Conservation (phyloP, 208 protist genomes). For the Trypanosoma mega region DNA sequence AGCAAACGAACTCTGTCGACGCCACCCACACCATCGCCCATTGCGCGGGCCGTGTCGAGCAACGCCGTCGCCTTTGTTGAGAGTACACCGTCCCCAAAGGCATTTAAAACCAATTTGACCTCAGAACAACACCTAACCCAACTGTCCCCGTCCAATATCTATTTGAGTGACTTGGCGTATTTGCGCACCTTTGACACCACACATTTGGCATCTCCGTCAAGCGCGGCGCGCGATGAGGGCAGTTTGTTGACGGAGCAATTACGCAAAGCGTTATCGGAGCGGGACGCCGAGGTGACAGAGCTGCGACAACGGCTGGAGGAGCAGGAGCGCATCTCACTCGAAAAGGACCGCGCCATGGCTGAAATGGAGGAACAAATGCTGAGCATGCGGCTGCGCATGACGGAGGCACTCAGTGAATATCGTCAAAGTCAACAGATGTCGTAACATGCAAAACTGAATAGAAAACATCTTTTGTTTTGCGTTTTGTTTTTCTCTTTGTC, state of each 20-base stretch:
- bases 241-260: conserved; percentile 1
- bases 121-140: no score
- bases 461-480: no score
- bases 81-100: no score
- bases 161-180: conserved; percentile 15
- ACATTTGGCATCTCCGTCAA: neutral
- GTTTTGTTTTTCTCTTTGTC: no score
- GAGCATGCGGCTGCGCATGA: conserved; percentile 20
- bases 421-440: neutral
- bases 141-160: conserved; percentile 14
- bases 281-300: conserved; percentile 1
- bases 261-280: conserved; percentile 2
- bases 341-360: conserved; percentile 12
- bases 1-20: neutral
- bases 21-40: neutral
- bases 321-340: conserved; percentile 18
- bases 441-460: neutral
- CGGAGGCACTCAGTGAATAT: conserved; percentile 18
- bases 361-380: conserved; percentile 22
- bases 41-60: neutral
- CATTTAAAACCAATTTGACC: neutral
- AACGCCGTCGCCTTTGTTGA: neutral
- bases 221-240: neutral
- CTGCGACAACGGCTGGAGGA: conserved; percentile 12
- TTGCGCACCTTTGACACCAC: conserved; percentile 11